Percentiles rank a stretch among this genome's conserved stretches.
Evolutionary conservation across 352 stramenopile species (phyloP).

Genomic region (Globisporangium cederbergense): DNA sequence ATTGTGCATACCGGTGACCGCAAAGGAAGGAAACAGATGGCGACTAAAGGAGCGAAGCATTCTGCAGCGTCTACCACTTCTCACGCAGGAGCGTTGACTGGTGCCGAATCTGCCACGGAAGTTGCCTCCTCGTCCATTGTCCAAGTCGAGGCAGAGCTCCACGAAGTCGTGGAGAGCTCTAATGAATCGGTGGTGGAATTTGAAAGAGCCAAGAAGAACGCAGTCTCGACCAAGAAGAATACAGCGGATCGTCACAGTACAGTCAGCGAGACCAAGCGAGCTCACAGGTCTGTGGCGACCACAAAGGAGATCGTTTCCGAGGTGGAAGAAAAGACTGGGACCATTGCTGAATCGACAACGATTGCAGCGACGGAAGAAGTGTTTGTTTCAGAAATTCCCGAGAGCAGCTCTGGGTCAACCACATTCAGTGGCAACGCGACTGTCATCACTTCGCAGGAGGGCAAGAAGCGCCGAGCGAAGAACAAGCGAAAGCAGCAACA

Average conservation of each 20-base stretch:
- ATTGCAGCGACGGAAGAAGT: slow-evolving; percentile 1
- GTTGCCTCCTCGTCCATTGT: neutral
- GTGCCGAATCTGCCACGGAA: neutral
- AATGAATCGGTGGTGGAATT: neutral
- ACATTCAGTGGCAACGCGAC: neutral
- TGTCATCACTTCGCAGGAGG: slow-evolving; percentile 9
- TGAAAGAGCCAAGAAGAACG: slow-evolving; percentile 1
- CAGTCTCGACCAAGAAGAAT: neutral
- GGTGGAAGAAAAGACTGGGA: slow-evolving; percentile 1
- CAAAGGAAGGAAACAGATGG: slow-evolving; percentile 5
- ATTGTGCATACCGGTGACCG: neutral
- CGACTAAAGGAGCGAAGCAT: neutral
- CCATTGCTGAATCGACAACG: neutral
- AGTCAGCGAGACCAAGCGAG: neutral
- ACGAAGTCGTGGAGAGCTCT: neutral
- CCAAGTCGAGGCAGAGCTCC: neutral
- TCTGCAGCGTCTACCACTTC: neutral
- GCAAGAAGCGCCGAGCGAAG: slow-evolving; percentile 20
- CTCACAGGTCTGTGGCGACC: neutral
- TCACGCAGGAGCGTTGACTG: neutral
- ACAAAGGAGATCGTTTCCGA: slow-evolving; percentile 1
- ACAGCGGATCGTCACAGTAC: neutral
- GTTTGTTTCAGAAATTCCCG: neutral
- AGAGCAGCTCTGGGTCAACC: neutral
- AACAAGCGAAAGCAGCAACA: slow-evolving; percentile 20